Evolutionary conservation across 257 asterid species (phyloP).

Genomic region (Primulina huaijiensis): DNA sequence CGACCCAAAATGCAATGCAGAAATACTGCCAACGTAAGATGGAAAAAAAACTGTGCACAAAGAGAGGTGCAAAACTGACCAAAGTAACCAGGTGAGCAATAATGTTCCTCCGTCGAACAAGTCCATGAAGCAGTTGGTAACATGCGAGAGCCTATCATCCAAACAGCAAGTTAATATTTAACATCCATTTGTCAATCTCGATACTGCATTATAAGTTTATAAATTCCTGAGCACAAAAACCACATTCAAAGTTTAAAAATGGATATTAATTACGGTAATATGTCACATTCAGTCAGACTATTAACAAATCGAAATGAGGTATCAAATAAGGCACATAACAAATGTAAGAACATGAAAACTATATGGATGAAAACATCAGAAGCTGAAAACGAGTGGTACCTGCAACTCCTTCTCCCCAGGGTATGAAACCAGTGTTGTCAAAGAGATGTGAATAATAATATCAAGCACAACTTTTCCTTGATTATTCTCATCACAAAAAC

Average conservation of each 20-base stretch:
- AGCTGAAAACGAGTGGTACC: conserved; percentile 40
- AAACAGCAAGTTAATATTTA: conserved; percentile 21
- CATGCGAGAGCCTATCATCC: conserved; percentile 75
- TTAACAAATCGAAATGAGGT: conserved; percentile 1
- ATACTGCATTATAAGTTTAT: conserved; percentile 5
- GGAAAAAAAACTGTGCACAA: conserved; percentile 7
- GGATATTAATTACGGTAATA: not conserved
- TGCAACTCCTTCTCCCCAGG: conserved; percentile 96
- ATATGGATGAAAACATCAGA: conserved; percentile 5
- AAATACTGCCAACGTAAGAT: not conserved
- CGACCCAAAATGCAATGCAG: conserved; percentile 1
- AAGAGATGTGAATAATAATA: conserved; percentile 66
- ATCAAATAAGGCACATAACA: not conserved
- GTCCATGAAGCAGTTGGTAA: conserved; percentile 87
- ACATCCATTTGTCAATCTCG: conserved; percentile 7
- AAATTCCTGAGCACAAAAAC: conserved; percentile 12
- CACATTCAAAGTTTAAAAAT: not conserved
- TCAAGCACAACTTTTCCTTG: conserved; percentile 84
- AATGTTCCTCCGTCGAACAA: conserved; percentile 71
- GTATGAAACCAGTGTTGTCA: conserved; percentile 67
- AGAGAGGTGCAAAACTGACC: conserved; percentile 53
- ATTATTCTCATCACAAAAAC: conserved; percentile 66
- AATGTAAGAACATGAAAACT: conserved; percentile 14
- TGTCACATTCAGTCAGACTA: conserved; percentile 14
- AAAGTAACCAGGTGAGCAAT: conserved; percentile 63